Conservation (phyloP, 2,329 filamentous ascomycete species). For the Aspergillus nomiae region DNA sequence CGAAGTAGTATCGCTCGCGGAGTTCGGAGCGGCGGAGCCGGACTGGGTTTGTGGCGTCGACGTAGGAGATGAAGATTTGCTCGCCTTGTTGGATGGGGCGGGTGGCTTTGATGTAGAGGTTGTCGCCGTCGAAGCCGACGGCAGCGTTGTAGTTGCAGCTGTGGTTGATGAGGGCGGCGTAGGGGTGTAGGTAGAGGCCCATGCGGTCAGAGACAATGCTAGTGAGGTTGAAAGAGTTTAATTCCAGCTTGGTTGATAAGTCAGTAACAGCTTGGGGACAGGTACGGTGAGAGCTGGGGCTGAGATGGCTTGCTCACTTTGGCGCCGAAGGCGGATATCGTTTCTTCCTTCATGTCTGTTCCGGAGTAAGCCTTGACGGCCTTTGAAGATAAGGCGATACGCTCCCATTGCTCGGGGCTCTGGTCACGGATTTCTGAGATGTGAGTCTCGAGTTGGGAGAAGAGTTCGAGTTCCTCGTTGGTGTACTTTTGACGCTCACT, state of each 20-base stretch:
- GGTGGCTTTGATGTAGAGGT: conserved; percentile 55
- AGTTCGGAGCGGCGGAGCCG: conserved; percentile 56
- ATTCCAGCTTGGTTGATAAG: conserved; percentile 47
- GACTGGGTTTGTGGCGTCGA: conserved; percentile 58
- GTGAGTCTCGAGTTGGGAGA: conserved; percentile 52
- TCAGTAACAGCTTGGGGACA: background rate
- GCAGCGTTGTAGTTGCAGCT: conserved; percentile 63
- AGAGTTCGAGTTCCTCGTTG: conserved; percentile 43
- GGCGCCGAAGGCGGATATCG: conserved; percentile 47
- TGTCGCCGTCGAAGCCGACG: conserved; percentile 58
- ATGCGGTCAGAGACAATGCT: conserved; percentile 59
- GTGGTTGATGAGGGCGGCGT: conserved; percentile 60
- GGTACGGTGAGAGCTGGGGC: background rate
- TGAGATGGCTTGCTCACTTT: conserved; percentile 38
- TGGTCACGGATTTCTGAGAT: conserved; percentile 49
- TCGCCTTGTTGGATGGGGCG: conserved; percentile 55
- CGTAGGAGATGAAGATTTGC: conserved; percentile 64
- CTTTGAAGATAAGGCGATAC: conserved; percentile 55
- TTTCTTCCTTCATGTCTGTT: conserved; percentile 46
- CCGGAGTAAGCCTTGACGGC: conserved; percentile 57
- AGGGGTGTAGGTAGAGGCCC: conserved; percentile 61
- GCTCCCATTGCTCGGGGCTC: conserved; percentile 47
- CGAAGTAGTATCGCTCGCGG: conserved; percentile 59
- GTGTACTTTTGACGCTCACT: conserved; percentile 37
- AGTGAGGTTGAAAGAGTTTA: conserved; percentile 62